Conservation (phyloP, 78 protist genomes). For the Emiliania huxleyi region DNA sequence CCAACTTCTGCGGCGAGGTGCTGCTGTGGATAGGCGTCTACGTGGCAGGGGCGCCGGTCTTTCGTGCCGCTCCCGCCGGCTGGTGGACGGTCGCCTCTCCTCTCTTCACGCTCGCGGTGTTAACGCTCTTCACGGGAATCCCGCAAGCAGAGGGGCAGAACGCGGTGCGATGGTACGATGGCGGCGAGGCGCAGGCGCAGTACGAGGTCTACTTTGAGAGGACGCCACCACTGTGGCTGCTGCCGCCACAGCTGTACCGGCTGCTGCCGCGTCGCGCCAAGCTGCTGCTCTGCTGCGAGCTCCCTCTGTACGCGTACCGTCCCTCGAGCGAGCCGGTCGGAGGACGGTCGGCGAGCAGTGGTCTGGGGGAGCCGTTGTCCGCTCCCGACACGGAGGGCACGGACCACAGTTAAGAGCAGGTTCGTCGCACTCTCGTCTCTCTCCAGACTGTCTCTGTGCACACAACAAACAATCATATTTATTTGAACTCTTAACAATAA, state of each 20-base stretch:
- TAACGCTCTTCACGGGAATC: not conserved
- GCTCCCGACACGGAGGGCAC: no score
- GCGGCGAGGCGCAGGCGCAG: not conserved
- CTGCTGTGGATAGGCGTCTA: not conserved
- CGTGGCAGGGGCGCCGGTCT: not conserved
- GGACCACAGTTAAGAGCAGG: no score
- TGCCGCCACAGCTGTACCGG: not conserved
- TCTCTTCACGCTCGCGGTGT: not conserved
- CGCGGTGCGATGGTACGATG: not conserved
- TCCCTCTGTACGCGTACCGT: not conserved
- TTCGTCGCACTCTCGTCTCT: no score
- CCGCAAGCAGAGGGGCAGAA: not conserved
- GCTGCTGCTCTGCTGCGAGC: not conserved
- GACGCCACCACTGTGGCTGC: not conserved
- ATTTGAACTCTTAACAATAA: no score
- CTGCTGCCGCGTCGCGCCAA: not conserved
- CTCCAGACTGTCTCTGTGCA: no score
- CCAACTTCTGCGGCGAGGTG: slow-evolving; percentile 1
- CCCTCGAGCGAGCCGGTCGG: no score
- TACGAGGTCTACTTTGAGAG: not conserved
- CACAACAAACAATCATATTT: no score
- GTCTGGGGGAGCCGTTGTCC: no score
- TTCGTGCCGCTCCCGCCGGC: not conserved
- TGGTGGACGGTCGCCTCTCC: not conserved
- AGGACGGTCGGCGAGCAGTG: no score